phyloP scores from a whole-genome alignment of 768 basidiomycete genomes.

The Tylopilus sp. region DNA sequence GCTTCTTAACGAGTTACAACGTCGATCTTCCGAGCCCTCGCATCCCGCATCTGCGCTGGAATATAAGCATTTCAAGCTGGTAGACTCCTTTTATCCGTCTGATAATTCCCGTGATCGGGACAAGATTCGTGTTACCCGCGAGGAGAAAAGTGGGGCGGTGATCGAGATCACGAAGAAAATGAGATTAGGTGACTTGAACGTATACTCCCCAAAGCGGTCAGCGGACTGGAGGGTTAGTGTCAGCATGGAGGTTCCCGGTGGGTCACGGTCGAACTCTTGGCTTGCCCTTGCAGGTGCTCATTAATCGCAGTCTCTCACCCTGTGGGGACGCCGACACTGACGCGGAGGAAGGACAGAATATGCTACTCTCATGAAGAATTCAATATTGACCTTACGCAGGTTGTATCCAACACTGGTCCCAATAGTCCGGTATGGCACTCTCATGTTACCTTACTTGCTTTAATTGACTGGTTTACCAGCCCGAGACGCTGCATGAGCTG shows the following conservation, averaged over 20 bases:
- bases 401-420: conserved; percentile 53
- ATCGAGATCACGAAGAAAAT: conserved; percentile 74
- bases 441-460: neutral
- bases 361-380: conserved; percentile 95
- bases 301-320: conserved; percentile 60
- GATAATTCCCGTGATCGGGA: conserved; percentile 38
- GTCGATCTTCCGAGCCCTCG: conserved; percentile 47
- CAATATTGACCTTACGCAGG: conserved; percentile 91
- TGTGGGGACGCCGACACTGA: conserved; percentile 54
- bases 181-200: conserved; percentile 82
- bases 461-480: conserved; percentile 31
- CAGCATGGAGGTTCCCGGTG: conserved; percentile 86
- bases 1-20: conserved; percentile 80
- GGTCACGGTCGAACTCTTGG: conserved; percentile 29
- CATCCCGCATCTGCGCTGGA: conserved; percentile 57
- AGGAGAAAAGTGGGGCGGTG: conserved; percentile 67
- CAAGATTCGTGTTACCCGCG: conserved; percentile 81
- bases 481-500: conserved; percentile 75
- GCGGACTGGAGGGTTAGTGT: conserved; percentile 96
- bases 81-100: conserved; percentile 73
- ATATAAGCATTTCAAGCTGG: conserved; percentile 73
- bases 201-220: conserved; percentile 73
- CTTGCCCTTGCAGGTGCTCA: neutral
- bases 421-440: conserved; percentile 38
- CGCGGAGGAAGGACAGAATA: conserved; percentile 83